Base-by-base conservation (phyloP, 768 basidiomycete species). In the Amanita molliuscula region DNA sequence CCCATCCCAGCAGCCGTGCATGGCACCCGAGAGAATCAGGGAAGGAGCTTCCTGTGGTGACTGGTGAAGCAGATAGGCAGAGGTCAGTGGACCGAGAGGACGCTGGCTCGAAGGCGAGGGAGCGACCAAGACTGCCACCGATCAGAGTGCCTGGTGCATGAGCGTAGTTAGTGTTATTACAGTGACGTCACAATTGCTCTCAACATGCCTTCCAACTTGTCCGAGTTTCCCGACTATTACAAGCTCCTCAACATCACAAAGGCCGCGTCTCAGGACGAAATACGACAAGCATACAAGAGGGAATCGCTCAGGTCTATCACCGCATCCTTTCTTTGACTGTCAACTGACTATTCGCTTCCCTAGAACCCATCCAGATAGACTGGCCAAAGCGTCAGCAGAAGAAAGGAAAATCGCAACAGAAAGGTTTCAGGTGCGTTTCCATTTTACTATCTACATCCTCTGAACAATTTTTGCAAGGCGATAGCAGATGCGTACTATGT, bases 401-500 rank as follows among this genome's bases (percentile, higher is more conserved):
- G 85, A 93, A 64, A 85, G 76, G 65, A 77, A 75, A 58, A 62
- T 58, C 11, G 83, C 92, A 0, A 96, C 93, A 2, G 91, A 92
- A 64, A 74, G 74, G 50, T 95, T 94, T 63, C 90, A 92, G 72
- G 88, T 82, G 55, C 4, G 23, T n/a, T 9, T 38, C 46, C 31
- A 26, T 48, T 28, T 21, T 28, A 45, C 37, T 44, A 9, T 5
- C 4, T 46, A 28, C 25, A 31, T 13, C 41, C 48, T 42, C 44
- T 25, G 33, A 18, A n/a, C 34, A 15, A 28, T 34, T 13, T 25
- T 44, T n/a, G 44, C 1, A 61, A 86, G 85, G 81, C 85, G 6
- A 82, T 96, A 54, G 91, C 93, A 47, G 93, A 96, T 64, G 92
- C 92, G 15, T 95, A 95, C 67, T 96, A 89, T 62, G 87, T 94